Conservation (phyloP, 2,329 filamentous ascomycete genomes). For the Ceratocystis variospora region DNA sequence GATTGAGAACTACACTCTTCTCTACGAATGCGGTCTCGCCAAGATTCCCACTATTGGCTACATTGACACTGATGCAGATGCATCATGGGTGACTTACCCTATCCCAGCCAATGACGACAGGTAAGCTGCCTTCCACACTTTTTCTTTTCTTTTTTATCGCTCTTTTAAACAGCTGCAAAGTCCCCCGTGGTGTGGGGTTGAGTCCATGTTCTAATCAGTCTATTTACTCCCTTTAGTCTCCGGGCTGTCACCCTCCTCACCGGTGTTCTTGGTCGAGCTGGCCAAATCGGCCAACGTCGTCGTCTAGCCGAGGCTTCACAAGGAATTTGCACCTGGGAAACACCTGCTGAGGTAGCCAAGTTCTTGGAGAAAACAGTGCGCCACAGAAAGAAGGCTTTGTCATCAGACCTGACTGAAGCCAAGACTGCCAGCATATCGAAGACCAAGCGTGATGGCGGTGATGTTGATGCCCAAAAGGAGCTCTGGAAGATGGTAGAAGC, state of each 20-base stretch:
- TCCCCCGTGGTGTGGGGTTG: not conserved
- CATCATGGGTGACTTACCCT: constrained; percentile 87
- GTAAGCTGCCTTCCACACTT: constrained; percentile 32
- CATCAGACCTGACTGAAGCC: constrained; percentile 13
- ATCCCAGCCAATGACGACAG: constrained; percentile 96
- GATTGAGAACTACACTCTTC: constrained; percentile 73
- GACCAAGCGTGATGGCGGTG: constrained; percentile 17
- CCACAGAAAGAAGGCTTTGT: constrained; percentile 12
- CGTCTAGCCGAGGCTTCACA: constrained; percentile 48
- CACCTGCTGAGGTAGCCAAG: constrained; percentile 30
- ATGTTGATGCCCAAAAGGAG: constrained; percentile 18
- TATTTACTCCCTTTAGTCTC: constrained; percentile 40
- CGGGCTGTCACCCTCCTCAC: constrained; percentile 70
- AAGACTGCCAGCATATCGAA: constrained; percentile 15
- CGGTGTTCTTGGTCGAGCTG: constrained; percentile 73
- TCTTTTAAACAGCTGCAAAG: not conserved
- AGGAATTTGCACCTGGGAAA: constrained; percentile 52
- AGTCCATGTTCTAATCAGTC: constrained; percentile 20
- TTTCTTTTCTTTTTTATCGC: not conserved
- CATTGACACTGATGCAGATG: constrained; percentile 85
- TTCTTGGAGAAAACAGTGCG: constrained; percentile 26
- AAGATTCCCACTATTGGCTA: constrained; percentile 89
- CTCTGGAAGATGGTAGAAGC: constrained; percentile 18
- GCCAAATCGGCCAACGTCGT: constrained; percentile 57
- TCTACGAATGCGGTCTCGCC: constrained; percentile 81